Evolutionary conservation across 371 early-diverging fungal genomes (phyloP).

Genomic region (Neoconidiobolus thromboides): DNA sequence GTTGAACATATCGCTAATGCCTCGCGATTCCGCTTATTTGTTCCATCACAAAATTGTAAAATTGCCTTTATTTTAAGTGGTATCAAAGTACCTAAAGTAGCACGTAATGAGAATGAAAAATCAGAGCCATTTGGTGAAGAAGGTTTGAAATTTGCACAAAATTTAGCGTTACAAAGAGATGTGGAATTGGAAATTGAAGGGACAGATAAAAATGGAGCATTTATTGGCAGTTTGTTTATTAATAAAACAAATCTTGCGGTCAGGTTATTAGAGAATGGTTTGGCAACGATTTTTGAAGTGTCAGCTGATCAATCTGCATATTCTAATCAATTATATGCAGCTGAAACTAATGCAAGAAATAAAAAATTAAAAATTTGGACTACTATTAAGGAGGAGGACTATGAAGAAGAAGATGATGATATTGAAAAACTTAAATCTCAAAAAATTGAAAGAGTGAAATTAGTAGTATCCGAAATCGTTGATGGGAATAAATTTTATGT

Average conservation of each 20-base stretch:
- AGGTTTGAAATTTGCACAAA: constrained; percentile 45
- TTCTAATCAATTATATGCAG: constrained; percentile 44
- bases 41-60: constrained; percentile 70
- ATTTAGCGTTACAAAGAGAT: constrained; percentile 68
- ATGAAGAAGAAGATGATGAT: constrained; percentile 14
- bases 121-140: constrained; percentile 80
- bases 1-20: constrained; percentile 77
- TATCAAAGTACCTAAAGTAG: constrained; percentile 50
- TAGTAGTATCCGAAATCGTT: constrained; percentile 67
- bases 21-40: constrained; percentile 57
- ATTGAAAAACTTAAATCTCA: constrained; percentile 18
- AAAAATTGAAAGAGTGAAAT: constrained; percentile 53
- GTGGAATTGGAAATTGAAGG: constrained; percentile 68
- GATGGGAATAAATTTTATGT: constrained; percentile 50
- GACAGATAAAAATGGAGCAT: constrained; percentile 75
- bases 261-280: constrained; percentile 50
- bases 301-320: constrained; percentile 64
- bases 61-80: constrained; percentile 68
- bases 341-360: constrained; percentile 56
- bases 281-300: constrained; percentile 63
- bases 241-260: constrained; percentile 42
- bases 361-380: constrained; percentile 27
- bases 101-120: constrained; percentile 37
- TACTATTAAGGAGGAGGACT: constrained; percentile 15
- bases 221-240: constrained; percentile 66